phyloP scores from a whole-genome alignment of 805 yeast genomes.

The Metschnikowia kunwiensis region DNA sequence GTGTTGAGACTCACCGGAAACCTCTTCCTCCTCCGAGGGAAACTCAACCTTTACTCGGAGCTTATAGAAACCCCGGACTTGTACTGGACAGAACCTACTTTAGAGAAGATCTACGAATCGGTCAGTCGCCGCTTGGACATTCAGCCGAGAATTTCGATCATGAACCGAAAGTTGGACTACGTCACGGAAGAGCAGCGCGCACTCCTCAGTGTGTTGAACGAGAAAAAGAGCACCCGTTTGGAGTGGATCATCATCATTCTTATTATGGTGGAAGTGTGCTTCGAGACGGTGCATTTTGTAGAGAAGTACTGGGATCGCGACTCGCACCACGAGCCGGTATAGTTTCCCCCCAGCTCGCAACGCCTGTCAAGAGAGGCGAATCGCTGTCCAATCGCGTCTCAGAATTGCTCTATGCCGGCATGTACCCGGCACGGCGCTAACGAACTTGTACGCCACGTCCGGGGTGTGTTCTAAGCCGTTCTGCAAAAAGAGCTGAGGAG shows the following conservation, averaged over 20 bases:
- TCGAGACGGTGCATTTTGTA: conserved; percentile 73
- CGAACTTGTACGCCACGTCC: too few relatives aligned
- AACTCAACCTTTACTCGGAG: conserved; percentile 80
- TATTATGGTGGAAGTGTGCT: conserved; percentile 80
- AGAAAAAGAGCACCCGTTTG: conserved; percentile 68
- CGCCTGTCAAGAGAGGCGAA: too few relatives aligned
- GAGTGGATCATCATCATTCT: conserved; percentile 87
- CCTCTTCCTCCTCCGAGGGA: conserved; percentile 73
- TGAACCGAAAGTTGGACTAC: conserved; percentile 84
- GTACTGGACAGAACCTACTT: conserved; percentile 87
- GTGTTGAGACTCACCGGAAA: conserved; percentile 70
- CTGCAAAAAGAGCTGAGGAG: too few relatives aligned
- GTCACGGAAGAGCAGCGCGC: conserved; percentile 87
- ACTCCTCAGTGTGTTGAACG: conserved; percentile 68
- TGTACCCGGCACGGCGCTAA: too few relatives aligned
- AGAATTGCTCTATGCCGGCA: too few relatives aligned
- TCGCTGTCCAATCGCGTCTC: too few relatives aligned
- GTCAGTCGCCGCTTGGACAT: conserved; percentile 74
- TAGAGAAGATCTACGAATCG: conserved; percentile 71
- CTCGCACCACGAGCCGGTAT: too few relatives aligned
- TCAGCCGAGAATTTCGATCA: conserved; percentile 68
- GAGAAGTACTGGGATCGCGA: conserved; percentile 39
- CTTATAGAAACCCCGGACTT: conserved; percentile 89
- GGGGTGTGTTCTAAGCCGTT: too few relatives aligned
- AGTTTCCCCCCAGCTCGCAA: too few relatives aligned